These are phyloP conservation scores for Niebla homalea DNA, from an alignment of 495 filamentous ascomycete species.

Conservation along the genomic window DNA sequence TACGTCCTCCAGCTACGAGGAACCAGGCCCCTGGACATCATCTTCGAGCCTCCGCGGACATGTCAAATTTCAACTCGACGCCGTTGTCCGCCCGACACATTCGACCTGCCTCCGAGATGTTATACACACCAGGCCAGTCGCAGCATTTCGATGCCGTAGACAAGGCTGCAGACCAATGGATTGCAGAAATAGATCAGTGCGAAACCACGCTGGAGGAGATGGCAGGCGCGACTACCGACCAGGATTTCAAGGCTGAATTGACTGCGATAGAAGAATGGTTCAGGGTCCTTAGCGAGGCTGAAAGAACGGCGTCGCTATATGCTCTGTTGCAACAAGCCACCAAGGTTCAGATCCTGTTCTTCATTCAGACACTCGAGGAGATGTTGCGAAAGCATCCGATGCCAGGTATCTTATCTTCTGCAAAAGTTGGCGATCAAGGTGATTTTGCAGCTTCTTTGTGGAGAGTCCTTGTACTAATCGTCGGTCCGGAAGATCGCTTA, in stretches of 20 bases:
- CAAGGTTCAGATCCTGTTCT: conserved; percentile 97
- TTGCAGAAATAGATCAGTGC: conserved; percentile 95
- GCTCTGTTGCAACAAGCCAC: conserved; percentile 95
- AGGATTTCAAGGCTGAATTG: conserved; percentile 98
- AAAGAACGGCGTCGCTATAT: conserved; percentile 89
- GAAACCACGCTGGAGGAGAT: conserved; percentile 97
- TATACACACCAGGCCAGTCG: conserved; percentile 54
- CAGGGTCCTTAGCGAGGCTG: conserved; percentile 88
- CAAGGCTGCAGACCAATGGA: conserved; percentile 94
- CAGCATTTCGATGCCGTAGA: conserved; percentile 72
- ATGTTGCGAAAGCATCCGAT: conserved; percentile 98
- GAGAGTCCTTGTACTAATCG: not conserved
- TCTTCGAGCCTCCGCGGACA: conserved; percentile 89
- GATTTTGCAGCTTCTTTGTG: conserved; percentile 13
- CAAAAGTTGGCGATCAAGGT: conserved; percentile 94
- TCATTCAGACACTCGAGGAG: conserved; percentile 95
- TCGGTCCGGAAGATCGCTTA: conserved; percentile 56
- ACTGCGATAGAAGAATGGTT: conserved; percentile 99
- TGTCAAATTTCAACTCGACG: conserved; percentile 72
- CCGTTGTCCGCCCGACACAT: conserved; percentile 66
- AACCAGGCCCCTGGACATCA: conserved; percentile 68
- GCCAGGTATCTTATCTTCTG: conserved; percentile 88
- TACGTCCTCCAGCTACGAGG: conserved; percentile 80
- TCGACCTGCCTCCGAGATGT: conserved; percentile 84
- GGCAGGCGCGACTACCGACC: conserved; percentile 92